Percentiles rank a stretch among this genome's conserved stretches.
phyloP scores from a whole-genome alignment of 176 grass and related monocot genomes.

The Paspalum notatum region DNA sequence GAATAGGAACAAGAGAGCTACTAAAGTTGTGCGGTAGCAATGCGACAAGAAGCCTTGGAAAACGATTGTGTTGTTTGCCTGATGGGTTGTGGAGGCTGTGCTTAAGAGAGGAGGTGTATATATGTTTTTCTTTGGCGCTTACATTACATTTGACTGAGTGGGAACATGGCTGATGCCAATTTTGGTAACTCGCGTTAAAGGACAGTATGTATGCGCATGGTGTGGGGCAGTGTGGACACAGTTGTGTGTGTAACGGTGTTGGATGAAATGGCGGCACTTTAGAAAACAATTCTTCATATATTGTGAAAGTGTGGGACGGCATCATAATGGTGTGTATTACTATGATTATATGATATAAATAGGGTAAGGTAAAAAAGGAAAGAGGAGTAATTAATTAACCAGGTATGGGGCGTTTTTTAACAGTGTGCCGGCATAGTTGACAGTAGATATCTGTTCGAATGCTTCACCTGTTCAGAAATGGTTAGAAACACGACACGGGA shows the following conservation, averaged over 20 bases:
- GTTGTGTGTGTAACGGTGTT: neutral
- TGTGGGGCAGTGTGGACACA: no score
- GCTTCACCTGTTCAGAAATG: neutral
- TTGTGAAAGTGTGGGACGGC: neutral
- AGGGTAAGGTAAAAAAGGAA: neutral
- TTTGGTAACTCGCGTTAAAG: neutral
- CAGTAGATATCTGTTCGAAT: neutral
- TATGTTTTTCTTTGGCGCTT: neutral
- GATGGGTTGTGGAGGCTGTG: neutral
- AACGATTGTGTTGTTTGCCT: neutral
- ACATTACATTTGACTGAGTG: neutral
- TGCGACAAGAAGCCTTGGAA: neutral
- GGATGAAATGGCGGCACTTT: neutral
- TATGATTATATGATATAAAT: neutral
- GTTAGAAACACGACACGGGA: neutral
- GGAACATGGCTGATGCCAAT: neutral
- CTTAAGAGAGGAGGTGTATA: neutral
- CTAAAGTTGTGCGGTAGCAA: neutral
- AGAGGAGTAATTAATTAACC: neutral
- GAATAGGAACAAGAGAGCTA: neutral
- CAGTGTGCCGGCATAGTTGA: neutral
- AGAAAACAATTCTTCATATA: neutral
- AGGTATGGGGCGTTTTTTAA: neutral
- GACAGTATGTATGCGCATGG: neutral
- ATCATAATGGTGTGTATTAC: neutral